Conservation (phyloP, 139 green algal genomes). For the Closterium sp. region DNA sequence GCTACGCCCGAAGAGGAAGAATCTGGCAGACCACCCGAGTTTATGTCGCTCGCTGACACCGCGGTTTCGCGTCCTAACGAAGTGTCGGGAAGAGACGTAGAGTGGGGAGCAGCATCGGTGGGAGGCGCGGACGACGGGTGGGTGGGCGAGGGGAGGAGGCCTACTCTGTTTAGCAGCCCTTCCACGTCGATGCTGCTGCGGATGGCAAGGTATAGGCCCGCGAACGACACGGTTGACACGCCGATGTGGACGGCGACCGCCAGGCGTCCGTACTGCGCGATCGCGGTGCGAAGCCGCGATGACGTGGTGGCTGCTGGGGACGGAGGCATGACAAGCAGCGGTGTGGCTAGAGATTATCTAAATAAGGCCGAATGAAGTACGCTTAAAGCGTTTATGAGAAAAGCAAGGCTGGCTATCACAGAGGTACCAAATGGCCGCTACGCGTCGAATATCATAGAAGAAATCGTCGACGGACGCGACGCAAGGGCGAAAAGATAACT, state of each 20-base stretch:
- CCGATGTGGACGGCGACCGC: neutral
- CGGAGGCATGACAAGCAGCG: neutral
- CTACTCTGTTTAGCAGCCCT: neutral
- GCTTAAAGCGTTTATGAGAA: neutral
- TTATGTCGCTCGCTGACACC: neutral
- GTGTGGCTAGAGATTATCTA: neutral
- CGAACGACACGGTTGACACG: neutral
- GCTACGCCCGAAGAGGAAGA: neutral
- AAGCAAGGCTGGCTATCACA: neutral
- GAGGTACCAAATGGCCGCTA: neutral
- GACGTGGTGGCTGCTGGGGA: neutral
- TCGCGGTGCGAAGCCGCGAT: neutral
- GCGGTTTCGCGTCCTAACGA: neutral
- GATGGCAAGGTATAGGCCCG: constrained; percentile 1
- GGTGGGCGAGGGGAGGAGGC: neutral
- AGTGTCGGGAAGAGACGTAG: neutral
- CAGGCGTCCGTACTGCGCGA: neutral
- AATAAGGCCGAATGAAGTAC: neutral
- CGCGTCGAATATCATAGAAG: neutral
- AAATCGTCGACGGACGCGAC: neutral
- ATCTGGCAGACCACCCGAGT: neutral
- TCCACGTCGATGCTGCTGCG: neutral
- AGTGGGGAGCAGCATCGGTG: neutral
- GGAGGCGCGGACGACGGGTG: neutral
- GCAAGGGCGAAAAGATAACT: too few species aligned